phyloP scores from a whole-genome alignment of 805 yeast species.

The Sugiyamaella americana region DNA sequence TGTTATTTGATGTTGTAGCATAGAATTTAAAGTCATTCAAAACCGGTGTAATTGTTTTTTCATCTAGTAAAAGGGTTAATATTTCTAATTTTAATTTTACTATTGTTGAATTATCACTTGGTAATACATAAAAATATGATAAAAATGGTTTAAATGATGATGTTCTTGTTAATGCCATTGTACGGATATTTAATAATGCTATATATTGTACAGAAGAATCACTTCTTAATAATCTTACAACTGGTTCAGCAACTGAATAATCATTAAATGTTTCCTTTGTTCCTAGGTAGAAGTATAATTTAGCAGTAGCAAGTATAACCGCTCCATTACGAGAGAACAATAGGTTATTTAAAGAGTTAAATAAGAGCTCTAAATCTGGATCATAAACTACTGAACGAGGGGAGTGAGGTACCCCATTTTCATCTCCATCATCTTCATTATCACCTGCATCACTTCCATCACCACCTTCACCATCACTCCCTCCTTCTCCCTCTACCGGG shows the following conservation, averaged over 20 bases:
- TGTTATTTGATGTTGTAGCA: slow-evolving; percentile 30
- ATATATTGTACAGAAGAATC: slow-evolving; percentile 33
- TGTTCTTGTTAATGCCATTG: slow-evolving; percentile 32
- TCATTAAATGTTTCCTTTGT: slow-evolving; percentile 49
- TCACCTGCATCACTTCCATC: slow-evolving; percentile 23
- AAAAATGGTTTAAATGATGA: slow-evolving; percentile 31
- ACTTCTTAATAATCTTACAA: slow-evolving; percentile 40
- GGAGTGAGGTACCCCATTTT: no score
- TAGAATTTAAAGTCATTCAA: slow-evolving; percentile 61
- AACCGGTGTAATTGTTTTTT: slow-evolving; percentile 45
- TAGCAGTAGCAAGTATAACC: slow-evolving; percentile 56
- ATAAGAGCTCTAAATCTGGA: slow-evolving; percentile 51
- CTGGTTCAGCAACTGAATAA: slow-evolving; percentile 44
- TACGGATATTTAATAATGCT: slow-evolving; percentile 44
- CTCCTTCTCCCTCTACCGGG: not conserved
- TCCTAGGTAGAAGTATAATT: slow-evolving; percentile 51
- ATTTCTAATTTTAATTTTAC: slow-evolving; percentile 55
- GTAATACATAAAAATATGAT: slow-evolving; percentile 45
- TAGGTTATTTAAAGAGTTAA: slow-evolving; percentile 42
- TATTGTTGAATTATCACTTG: slow-evolving; percentile 43
- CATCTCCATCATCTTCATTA: not conserved
- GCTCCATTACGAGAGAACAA: slow-evolving; percentile 49
- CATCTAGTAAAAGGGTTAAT: slow-evolving; percentile 52
- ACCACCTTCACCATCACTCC: slow-evolving; percentile 10
- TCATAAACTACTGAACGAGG: slow-evolving; percentile 33